These are phyloP conservation scores for Stachybotrys chlorohalonatus DNA, from an alignment of 2,329 filamentous ascomycete species.

Conservation along the genomic window DNA sequence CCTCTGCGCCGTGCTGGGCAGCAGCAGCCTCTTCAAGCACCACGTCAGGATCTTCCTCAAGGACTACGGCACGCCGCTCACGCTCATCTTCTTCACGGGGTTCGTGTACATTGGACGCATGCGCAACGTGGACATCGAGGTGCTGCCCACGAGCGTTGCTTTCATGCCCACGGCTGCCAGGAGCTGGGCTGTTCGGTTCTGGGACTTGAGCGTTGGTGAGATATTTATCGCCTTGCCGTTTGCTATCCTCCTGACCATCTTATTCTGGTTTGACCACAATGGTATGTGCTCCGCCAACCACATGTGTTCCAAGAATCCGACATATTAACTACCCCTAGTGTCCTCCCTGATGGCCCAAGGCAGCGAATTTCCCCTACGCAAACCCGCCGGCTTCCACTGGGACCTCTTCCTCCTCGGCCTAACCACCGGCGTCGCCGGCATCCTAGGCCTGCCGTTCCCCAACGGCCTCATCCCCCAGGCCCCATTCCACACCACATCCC, in stretches of 20 bases:
- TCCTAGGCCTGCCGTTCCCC: conserved; percentile 71
- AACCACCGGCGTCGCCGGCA: conserved; percentile 65
- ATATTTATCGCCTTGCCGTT: conserved; percentile 84
- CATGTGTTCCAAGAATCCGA: not conserved
- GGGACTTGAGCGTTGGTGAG: conserved; percentile 63
- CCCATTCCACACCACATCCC: conserved; percentile 70
- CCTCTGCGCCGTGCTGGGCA: conserved; percentile 61
- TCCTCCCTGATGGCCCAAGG: conserved; percentile 77
- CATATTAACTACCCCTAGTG: conserved; percentile 34
- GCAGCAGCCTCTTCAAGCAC: conserved; percentile 63
- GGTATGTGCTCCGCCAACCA: conserved; percentile 34
- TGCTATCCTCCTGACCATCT: conserved; percentile 68
- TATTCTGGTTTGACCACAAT: conserved; percentile 90
- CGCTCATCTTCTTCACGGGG: conserved; percentile 79
- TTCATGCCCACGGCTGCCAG: conserved; percentile 71
- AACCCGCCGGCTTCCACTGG: conserved; percentile 81
- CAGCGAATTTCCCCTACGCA: conserved; percentile 71
- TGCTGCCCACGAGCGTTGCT: conserved; percentile 64
- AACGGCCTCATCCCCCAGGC: conserved; percentile 80
- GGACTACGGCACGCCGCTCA: conserved; percentile 80
- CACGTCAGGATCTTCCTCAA: conserved; percentile 74
- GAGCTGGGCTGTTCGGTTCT: conserved; percentile 72
- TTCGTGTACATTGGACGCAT: conserved; percentile 84
- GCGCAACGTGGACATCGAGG: conserved; percentile 58
- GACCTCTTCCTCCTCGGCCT: conserved; percentile 73